Conservation (phyloP, 2,329 filamentous ascomycete genomes). For the Xylaria sp. region DNA sequence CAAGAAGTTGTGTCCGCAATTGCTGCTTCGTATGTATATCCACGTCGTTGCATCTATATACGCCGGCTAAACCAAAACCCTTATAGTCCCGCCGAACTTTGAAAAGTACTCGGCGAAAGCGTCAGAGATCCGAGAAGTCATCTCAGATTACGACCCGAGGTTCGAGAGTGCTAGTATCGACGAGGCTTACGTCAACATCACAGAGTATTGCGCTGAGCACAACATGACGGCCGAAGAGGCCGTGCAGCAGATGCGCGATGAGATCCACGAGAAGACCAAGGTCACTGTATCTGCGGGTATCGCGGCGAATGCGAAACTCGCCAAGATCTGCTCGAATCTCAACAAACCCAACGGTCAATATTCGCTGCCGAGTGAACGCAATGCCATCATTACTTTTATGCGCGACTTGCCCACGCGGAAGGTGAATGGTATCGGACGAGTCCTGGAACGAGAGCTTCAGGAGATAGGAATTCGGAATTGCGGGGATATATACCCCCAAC, state of each 20-base stretch:
- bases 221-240: conserved; percentile 64
- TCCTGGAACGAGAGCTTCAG: conserved; percentile 84
- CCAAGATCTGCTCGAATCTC: conserved; percentile 91
- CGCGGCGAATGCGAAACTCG: conserved; percentile 84
- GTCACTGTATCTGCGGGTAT: conserved; percentile 94
- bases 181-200: conserved; percentile 94
- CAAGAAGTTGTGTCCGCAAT: conserved; percentile 82
- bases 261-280: conserved; percentile 69
- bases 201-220: conserved; percentile 70
- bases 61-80: background rate
- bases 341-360: conserved; percentile 98
- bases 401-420: conserved; percentile 75
- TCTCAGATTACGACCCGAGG: conserved; percentile 80
- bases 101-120: conserved; percentile 89
- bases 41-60: background rate
- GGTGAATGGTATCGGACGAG: conserved; percentile 90
- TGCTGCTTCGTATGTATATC: conserved; percentile 53
- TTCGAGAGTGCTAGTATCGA: conserved; percentile 95
- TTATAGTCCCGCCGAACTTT: conserved; percentile 70
- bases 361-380: conserved; percentile 63
- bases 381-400: conserved; percentile 81
- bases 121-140: conserved; percentile 73
- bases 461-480: conserved; percentile 85
- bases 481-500: conserved; percentile 75
- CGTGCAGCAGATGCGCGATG: conserved; percentile 69